phyloP scores from a whole-genome alignment of 192 early-diverging fungal species.

The Coemansia sp. region DNA sequence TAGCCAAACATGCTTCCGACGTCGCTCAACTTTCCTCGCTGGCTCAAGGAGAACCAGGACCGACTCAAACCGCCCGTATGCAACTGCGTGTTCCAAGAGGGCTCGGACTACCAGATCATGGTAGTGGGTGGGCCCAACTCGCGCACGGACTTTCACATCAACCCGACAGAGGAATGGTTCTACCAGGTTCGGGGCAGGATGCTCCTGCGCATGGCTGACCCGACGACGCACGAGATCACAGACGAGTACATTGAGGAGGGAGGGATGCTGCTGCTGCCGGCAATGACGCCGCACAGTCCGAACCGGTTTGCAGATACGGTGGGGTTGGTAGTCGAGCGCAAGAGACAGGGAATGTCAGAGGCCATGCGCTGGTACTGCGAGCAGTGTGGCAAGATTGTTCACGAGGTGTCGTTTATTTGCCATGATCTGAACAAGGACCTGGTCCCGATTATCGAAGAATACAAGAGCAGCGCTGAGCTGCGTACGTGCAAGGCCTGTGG shows the following conservation, averaged over 20 bases:
- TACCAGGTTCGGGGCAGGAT: slow-evolving; percentile 92
- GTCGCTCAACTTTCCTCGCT: slow-evolving; percentile 88
- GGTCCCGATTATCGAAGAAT: slow-evolving; percentile 88
- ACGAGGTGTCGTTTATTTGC: slow-evolving; percentile 89
- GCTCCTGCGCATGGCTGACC: slow-evolving; percentile 85
- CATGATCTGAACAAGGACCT: slow-evolving; percentile 84
- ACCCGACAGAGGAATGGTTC: slow-evolving; percentile 99
- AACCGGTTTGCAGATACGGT: slow-evolving; percentile 90
- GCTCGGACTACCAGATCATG: slow-evolving; percentile 87
- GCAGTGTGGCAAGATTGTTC: slow-evolving; percentile 74
- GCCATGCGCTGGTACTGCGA: slow-evolving; percentile 94
- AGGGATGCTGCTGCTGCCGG: slow-evolving; percentile 94
- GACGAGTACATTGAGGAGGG: slow-evolving; percentile 89
- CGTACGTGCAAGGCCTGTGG: slow-evolving; percentile 79
- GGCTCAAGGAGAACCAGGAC: slow-evolving; percentile 79
- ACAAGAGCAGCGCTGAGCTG: slow-evolving; percentile 59
- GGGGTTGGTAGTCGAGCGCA: slow-evolving; percentile 93
- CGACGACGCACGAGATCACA: slow-evolving; percentile 58
- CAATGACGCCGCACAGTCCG: slow-evolving; percentile 91
- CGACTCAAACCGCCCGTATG: slow-evolving; percentile 90
- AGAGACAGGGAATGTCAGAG: slow-evolving; percentile 74
- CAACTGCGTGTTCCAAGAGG: slow-evolving; percentile 84
- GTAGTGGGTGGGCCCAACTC: slow-evolving; percentile 91
- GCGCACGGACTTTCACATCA: slow-evolving; percentile 96
- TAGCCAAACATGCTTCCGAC: slow-evolving; percentile 50